Evolutionary conservation across 306 rosid genomes (phyloP).

Genomic region (Dalbergia oliveri): DNA sequence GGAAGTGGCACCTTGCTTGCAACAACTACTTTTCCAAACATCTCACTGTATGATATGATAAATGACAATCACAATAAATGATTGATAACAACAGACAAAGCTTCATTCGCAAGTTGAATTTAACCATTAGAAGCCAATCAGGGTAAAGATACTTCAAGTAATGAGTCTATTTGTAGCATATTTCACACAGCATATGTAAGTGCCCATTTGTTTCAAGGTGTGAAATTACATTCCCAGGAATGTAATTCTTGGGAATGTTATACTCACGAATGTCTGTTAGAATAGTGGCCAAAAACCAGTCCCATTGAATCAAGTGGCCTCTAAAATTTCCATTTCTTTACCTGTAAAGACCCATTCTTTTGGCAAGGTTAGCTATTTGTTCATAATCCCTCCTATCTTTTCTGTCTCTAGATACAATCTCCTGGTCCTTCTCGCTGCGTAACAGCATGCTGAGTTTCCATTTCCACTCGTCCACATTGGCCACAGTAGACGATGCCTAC

Average conservation of each 20-base stretch:
- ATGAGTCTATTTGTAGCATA: neutral
- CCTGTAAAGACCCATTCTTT: constrained; percentile 94
- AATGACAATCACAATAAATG: constrained; percentile 33
- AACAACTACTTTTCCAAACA: constrained; percentile 92
- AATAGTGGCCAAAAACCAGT: too few relatives aligned
- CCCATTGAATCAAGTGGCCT: too few relatives aligned
- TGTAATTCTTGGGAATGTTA: too few relatives aligned
- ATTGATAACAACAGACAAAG: constrained; percentile 3
- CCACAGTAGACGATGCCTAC: constrained; percentile 93
- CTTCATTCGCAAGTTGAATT: constrained; percentile 14
- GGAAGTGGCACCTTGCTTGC: constrained; percentile 99
- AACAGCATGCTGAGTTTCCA: constrained; percentile 94
- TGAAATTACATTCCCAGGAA: too few relatives aligned
- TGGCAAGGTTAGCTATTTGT: constrained; percentile 92
- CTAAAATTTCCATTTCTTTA: constrained; percentile 39
- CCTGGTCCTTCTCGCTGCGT: constrained; percentile 88
- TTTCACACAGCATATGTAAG: neutral
- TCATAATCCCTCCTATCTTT: constrained; percentile 95
- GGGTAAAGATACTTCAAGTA: constrained; percentile 27
- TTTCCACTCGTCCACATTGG: constrained; percentile 97
- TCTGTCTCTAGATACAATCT: constrained; percentile 85
- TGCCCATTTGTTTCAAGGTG: too few relatives aligned
- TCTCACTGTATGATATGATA: constrained; percentile 58
- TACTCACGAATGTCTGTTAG: too few relatives aligned
- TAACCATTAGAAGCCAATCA: constrained; percentile 20